phyloP scores from a whole-genome alignment of 495 filamentous ascomycete genomes.

The Lindgomyces ingoldianus region DNA sequence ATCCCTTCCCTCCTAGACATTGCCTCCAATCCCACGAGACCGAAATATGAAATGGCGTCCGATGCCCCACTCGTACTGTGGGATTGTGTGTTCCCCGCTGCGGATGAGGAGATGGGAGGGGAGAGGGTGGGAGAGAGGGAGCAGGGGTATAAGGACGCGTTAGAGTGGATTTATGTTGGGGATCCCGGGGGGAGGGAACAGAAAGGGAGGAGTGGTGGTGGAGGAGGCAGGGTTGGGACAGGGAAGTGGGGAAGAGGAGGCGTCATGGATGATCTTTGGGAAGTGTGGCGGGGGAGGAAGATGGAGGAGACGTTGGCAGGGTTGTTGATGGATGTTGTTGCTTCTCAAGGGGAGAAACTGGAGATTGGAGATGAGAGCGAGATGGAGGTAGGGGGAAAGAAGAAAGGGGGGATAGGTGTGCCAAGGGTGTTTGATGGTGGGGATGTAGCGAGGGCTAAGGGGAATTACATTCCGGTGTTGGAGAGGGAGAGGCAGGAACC shows the following conservation, averaged over 20 bases:
- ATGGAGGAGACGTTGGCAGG: conserved; percentile 49
- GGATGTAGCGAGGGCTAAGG: conserved; percentile 24
- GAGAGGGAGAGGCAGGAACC: conserved; percentile 62
- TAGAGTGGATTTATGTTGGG: conserved; percentile 76
- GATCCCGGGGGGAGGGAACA: conserved; percentile 53
- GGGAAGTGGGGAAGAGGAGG: conserved; percentile 65
- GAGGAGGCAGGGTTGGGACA: conserved; percentile 44
- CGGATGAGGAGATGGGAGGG: conserved; percentile 23
- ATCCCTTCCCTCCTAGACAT: conserved; percentile 73
- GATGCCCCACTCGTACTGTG: conserved; percentile 89
- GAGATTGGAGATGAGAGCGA: neutral
- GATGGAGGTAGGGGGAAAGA: neutral
- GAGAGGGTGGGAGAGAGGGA: no score
- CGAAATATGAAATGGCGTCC: conserved; percentile 84
- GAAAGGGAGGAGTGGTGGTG: conserved; percentile 38
- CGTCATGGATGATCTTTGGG: conserved; percentile 75
- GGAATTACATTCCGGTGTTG: conserved; percentile 67
- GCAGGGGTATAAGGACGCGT: conserved; percentile 56
- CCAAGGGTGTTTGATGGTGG: conserved; percentile 29
- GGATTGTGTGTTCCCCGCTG: conserved; percentile 83
- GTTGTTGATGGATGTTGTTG: conserved; percentile 22
- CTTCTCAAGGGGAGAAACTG: conserved; percentile 1
- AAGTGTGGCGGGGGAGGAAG: conserved; percentile 76
- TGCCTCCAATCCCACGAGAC: conserved; percentile 65
- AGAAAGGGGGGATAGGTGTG: neutral